Percentiles rank a stretch among this genome's conserved stretches.
These are phyloP conservation scores for Mycena citricolor DNA, from an alignment of 1,284 basidiomycete species.

Conservation along the genomic window DNA sequence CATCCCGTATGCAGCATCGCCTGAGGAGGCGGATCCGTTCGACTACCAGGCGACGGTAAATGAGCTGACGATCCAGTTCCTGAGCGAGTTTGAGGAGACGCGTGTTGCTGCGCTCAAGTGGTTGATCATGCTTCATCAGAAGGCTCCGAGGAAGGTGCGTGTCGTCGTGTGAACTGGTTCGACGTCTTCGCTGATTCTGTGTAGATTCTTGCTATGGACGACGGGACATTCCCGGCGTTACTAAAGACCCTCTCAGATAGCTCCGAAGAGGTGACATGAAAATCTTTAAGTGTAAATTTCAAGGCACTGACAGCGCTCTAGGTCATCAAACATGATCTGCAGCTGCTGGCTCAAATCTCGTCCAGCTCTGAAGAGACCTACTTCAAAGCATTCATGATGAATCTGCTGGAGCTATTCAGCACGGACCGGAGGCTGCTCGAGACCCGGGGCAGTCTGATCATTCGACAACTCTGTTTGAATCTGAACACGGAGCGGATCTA, in stretches of 20 bases:
- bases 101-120: slow-evolving; percentile 95
- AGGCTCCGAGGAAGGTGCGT: slow-evolving; percentile 88
- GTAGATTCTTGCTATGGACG: slow-evolving; percentile 92
- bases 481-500: slow-evolving; percentile 97
- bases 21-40: slow-evolving; percentile 76
- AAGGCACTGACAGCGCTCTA: slow-evolving; percentile 27
- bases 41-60: slow-evolving; percentile 93
- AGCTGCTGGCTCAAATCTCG: slow-evolving; percentile 95
- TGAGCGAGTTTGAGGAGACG: slow-evolving; percentile 96
- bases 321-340: slow-evolving; percentile 95
- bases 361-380: slow-evolving; percentile 93
- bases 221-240: slow-evolving; percentile 93
- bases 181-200: slow-evolving; percentile 10
- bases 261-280: slow-evolving; percentile 78
- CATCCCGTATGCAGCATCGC: slow-evolving; percentile 29
- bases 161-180: neutral
- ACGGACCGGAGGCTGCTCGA: slow-evolving; percentile 92
- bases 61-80: slow-evolving; percentile 88
- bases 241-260: slow-evolving; percentile 96
- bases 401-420: slow-evolving; percentile 91
- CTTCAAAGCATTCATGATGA: slow-evolving; percentile 95
- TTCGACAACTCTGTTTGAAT: slow-evolving; percentile 92
- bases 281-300: neutral
- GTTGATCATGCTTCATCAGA: slow-evolving; percentile 98
- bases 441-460: slow-evolving; percentile 92